phyloP scores from a whole-genome alignment of 1,284 basidiomycete species.

The Anthracocystis setariae region DNA sequence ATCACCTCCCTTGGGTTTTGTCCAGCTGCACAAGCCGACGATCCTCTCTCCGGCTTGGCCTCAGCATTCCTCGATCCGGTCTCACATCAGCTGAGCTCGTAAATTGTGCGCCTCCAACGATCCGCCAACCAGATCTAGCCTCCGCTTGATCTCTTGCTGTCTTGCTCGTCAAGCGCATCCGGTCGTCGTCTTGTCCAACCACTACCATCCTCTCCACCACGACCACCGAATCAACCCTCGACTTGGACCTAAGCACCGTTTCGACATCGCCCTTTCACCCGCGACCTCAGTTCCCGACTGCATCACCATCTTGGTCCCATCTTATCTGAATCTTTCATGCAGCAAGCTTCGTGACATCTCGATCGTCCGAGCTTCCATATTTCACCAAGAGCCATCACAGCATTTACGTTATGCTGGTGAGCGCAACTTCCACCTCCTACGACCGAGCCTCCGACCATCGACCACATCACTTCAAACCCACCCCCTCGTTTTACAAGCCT shows the following conservation, averaged over 20 bases:
- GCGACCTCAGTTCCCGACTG: neutral
- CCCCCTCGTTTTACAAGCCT: slow-evolving; percentile 6
- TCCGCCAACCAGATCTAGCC: neutral
- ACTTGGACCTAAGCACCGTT: neutral
- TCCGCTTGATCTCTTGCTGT: neutral
- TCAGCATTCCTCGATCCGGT: slow-evolving; percentile 32
- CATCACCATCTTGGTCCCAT: neutral
- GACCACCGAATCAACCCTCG: neutral
- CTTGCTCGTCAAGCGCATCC: neutral
- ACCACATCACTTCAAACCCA: slow-evolving; percentile 12
- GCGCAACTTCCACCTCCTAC: slow-evolving; percentile 21
- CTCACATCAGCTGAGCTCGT: slow-evolving; percentile 26
- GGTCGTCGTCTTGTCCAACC: slow-evolving; percentile 6
- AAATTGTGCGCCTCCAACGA: neutral
- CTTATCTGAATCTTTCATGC: slow-evolving; percentile 20
- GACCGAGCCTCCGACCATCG: slow-evolving; percentile 24
- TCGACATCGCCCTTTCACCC: neutral
- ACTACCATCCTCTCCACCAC: neutral
- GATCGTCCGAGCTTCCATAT: slow-evolving; percentile 18
- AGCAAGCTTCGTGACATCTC: slow-evolving; percentile 27
- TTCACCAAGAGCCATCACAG: slow-evolving; percentile 4
- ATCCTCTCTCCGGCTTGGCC: slow-evolving; percentile 19
- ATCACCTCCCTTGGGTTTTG: slow-evolving; percentile 26
- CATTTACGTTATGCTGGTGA: slow-evolving; percentile 36
- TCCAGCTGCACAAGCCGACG: slow-evolving; percentile 34